Conservation (phyloP, 2,329 filamentous ascomycete genomes). For the Cladosporium oxysporum region DNA sequence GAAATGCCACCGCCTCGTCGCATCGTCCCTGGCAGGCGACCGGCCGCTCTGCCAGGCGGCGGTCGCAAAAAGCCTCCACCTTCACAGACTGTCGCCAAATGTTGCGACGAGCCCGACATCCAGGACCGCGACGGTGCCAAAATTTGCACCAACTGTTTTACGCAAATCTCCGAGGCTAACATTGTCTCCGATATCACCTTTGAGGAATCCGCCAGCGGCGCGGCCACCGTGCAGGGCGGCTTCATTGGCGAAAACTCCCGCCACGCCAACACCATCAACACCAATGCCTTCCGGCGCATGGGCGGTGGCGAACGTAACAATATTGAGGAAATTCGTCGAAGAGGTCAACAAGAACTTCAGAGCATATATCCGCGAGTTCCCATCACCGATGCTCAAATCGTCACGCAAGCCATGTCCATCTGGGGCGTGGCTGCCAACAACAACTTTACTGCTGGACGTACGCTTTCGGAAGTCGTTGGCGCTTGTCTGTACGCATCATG, state of each 20-base stretch:
- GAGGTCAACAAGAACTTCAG: conserved; percentile 46
- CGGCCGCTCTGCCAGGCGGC: conserved; percentile 19
- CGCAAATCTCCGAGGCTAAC: conserved; percentile 78
- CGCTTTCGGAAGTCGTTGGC: conserved; percentile 81
- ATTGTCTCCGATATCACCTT: conserved; percentile 93
- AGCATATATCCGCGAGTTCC: conserved; percentile 42
- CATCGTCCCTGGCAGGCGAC: conserved; percentile 6
- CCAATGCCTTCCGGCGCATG: conserved; percentile 47
- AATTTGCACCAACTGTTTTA: conserved; percentile 81
- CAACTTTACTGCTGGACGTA: conserved; percentile 77
- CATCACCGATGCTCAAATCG: conserved; percentile 33
- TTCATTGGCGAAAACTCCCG: conserved; percentile 85
- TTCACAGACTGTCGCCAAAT: conserved; percentile 15
- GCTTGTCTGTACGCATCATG: conserved; percentile 89
- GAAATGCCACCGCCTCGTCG: conserved; percentile 19
- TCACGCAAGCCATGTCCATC: conserved; percentile 42
- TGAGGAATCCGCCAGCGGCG: conserved; percentile 81
- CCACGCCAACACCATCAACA: conserved; percentile 64
- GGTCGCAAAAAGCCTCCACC: conserved; percentile 17
- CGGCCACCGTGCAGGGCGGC: conserved; percentile 86
- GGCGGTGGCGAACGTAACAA: conserved; percentile 52
- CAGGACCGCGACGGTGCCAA: conserved; percentile 42
- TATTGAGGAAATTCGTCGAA: conserved; percentile 57
- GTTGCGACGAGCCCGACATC: conserved; percentile 34
- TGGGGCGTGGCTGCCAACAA: conserved; percentile 58